Base-by-base conservation (phyloP, 306 rosid genomes). In the Ammopiptanthus mongolicus region DNA sequence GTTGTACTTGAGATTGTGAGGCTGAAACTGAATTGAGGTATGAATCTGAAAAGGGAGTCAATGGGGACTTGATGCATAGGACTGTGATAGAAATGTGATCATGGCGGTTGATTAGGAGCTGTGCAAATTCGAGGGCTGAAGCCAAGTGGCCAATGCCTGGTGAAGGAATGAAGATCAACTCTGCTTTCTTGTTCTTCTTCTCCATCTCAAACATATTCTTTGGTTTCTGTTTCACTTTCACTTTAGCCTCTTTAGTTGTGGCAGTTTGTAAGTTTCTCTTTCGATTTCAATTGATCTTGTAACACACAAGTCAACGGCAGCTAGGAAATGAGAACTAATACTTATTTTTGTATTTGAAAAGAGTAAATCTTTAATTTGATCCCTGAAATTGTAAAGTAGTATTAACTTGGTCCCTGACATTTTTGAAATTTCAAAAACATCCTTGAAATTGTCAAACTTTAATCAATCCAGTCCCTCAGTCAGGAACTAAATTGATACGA, bases 151-250 rank as follows among this genome's bases (percentile, higher is more conserved):
- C 90, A 17, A 48, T 47, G 13, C 83, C 84, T 0, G 85, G 88
- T 0, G 80, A 37, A 3, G 93, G 87, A 82, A 87, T 37, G 84
- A 89, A 82, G 68, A 87, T 78, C 0, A 90, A 65, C 57, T 86
- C 77, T 71, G 79, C 6, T 2, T 50, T 76, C 31, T 71, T 66
- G 25, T 42, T 70, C 61, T 55, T 69, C 3, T 71, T 71, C 23
- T 39, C 65, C 63, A 57, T 70, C 3, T 48, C 78, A 37, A 28
- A 34, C 71, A 68, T 44, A 36, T 28, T 56, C 13, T 51, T 70
- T 6, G 8, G 0, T 31, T 25, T 14, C 7, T 8, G 3, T 41
- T 41, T 8, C 13, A 9, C 4, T 41, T 41, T 41, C 42, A 37
- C 11, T 37, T 37, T 37, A 6, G 12, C 10, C 47, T 41, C 47